These are phyloP conservation scores for Spergularia marina DNA, from an alignment of 148 eudicot genomes.

Conservation along the genomic window DNA sequence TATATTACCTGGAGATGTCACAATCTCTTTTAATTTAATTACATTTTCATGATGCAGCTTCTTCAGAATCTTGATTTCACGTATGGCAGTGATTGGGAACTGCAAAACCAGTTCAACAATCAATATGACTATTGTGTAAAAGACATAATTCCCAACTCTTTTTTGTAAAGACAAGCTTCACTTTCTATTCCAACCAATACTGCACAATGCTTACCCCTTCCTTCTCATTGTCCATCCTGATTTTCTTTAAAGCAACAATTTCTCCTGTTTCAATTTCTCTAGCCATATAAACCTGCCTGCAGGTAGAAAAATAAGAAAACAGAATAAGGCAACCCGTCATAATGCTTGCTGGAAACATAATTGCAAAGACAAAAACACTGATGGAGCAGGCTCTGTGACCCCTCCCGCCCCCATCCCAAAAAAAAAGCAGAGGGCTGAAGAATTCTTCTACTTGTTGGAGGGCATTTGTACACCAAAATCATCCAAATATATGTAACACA, in stretches of 20 bases:
- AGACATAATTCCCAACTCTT: too few species aligned
- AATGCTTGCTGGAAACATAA: neutral
- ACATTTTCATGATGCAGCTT: slow-evolving; percentile 58
- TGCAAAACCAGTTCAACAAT: slow-evolving; percentile 19
- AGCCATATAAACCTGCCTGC: slow-evolving; percentile 91
- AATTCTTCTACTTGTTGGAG: neutral
- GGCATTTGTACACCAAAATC: neutral
- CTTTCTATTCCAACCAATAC: neutral
- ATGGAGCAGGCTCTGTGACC: neutral
- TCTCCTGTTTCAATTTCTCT: slow-evolving; percentile 74
- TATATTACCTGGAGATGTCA: slow-evolving; percentile 53
- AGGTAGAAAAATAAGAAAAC: neutral
- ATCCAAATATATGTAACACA: neutral
- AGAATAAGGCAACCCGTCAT: neutral
- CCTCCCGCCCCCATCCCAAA: neutral
- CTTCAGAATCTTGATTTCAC: slow-evolving; percentile 55
- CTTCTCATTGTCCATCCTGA: slow-evolving; percentile 86
- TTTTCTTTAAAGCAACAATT: slow-evolving; percentile 80
- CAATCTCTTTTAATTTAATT: slow-evolving; percentile 54
- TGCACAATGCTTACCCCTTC: slow-evolving; percentile 62
- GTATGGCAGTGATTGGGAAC: slow-evolving; percentile 56
- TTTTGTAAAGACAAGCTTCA: slow-evolving; percentile 2
- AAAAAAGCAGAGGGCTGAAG: neutral
- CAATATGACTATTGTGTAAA: neutral
- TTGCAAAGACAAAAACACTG: neutral